Conservation (phyloP, 768 basidiomycete genomes). For the Termitomyces titanicus region DNA sequence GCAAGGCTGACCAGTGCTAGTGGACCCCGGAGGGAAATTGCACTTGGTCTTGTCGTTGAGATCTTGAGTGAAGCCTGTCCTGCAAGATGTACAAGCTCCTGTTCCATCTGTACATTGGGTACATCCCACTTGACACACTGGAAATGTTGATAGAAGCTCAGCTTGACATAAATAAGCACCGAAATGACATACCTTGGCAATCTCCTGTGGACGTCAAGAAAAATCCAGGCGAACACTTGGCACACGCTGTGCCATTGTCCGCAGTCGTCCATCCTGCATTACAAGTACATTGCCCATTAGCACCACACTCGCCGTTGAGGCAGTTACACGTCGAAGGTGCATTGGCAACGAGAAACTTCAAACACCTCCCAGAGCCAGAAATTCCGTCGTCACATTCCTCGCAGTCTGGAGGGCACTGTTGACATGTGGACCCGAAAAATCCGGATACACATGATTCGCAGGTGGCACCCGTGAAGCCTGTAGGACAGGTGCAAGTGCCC, state of each 20-base stretch:
- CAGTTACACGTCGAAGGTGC: constrained; percentile 74
- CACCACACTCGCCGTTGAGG: constrained; percentile 71
- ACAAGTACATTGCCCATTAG: constrained; percentile 70
- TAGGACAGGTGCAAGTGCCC: constrained; percentile 67
- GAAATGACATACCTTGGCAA: constrained; percentile 55
- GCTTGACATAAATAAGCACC: neutral
- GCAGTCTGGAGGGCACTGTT: constrained; percentile 68
- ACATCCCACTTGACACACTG: constrained; percentile 76
- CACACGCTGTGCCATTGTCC: constrained; percentile 72
- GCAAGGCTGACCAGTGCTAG: constrained; percentile 52
- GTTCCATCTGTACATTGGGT: constrained; percentile 60
- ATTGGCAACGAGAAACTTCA: constrained; percentile 44
- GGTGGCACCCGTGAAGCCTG: constrained; percentile 72
- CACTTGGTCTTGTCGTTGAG: constrained; percentile 68
- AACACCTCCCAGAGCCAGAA: constrained; percentile 72
- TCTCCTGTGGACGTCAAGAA: constrained; percentile 68
- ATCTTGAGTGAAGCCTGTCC: constrained; percentile 63
- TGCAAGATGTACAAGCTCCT: constrained; percentile 72
- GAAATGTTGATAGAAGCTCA: constrained; percentile 3
- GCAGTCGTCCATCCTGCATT: constrained; percentile 73
- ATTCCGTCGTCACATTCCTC: constrained; percentile 75
- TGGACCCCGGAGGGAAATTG: constrained; percentile 45
- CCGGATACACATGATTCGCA: constrained; percentile 77
- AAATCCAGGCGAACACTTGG: constrained; percentile 71
- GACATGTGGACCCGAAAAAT: constrained; percentile 73